phyloP scores from a whole-genome alignment of 257 asterid species.

The Forsythia viridissima region DNA sequence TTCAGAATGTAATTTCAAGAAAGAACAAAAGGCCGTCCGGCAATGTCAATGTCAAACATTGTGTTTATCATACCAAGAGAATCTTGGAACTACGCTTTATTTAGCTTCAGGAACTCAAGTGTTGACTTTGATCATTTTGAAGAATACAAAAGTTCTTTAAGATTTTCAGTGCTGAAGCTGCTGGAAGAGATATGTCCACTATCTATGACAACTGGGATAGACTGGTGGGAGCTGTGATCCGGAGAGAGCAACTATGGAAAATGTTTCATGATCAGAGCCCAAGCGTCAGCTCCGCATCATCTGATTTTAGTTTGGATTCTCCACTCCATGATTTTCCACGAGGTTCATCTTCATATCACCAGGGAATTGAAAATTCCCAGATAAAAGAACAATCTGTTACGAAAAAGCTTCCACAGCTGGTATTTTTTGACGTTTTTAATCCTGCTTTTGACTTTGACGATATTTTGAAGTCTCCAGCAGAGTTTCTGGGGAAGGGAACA shows the following conservation, averaged over 20 bases:
- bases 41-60: not conserved
- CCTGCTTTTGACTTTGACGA: conserved; percentile 25
- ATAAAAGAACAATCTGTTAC: not conserved
- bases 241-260: not conserved
- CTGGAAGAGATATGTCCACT: not conserved
- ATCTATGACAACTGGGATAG: not conserved
- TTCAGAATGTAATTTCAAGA: too few relatives aligned
- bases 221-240: not conserved
- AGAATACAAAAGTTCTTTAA: not conserved
- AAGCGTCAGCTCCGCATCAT: not conserved
- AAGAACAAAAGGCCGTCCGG: too few relatives aligned
- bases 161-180: not conserved
- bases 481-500: conserved; percentile 29
- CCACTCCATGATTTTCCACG: not conserved
- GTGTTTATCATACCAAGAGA: not conserved
- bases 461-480: conserved; percentile 21
- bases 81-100: not conserved
- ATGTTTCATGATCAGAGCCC: not conserved
- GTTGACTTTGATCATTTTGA: not conserved
- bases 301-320: not conserved
- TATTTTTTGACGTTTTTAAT: conserved; percentile 5
- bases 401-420: not conserved
- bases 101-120: not conserved
- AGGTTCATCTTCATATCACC: not conserved
- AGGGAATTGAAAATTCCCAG: not conserved